Conservation (phyloP, 495 filamentous ascomycete genomes). For the Tuber melanosporum region DNA sequence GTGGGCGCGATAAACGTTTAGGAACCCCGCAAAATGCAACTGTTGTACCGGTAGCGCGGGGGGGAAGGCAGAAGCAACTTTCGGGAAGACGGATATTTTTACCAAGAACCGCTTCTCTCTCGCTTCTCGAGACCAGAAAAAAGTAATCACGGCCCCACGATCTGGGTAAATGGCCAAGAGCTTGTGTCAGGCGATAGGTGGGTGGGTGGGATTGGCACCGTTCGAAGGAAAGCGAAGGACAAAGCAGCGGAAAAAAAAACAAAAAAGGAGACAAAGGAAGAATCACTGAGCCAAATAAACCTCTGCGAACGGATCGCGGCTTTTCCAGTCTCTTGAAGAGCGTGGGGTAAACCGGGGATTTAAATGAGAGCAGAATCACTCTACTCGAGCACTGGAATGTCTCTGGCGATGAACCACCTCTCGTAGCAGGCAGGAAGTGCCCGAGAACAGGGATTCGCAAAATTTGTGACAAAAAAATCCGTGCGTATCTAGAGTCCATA, state of each 20-base stretch:
- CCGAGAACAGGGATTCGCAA: neutral
- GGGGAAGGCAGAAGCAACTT: neutral
- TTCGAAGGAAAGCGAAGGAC: neutral
- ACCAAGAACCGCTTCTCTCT: conserved; percentile 6
- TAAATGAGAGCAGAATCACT: neutral
- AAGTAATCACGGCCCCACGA: conserved; percentile 14
- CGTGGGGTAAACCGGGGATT: conserved; percentile 1
- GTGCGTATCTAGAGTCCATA: neutral
- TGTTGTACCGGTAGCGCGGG: conserved; percentile 1
- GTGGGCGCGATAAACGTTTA: neutral
- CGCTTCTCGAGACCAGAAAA: neutral
- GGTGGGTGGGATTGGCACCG: neutral
- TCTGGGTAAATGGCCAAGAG: conserved; percentile 17
- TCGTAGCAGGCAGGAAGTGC: neutral
- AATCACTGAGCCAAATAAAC: neutral
- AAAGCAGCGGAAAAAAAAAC: neutral
- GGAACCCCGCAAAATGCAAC: neutral
- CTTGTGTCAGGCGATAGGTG: neutral
- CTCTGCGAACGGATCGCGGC: neutral
- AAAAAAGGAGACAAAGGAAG: neutral
- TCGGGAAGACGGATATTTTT: neutral
- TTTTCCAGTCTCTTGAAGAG: neutral
- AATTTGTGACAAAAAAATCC: neutral
- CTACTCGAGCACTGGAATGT: neutral
- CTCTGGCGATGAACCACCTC: neutral